Percentiles rank a stretch among this genome's conserved stretches.
These are phyloP conservation scores for Salix purpurea DNA, from an alignment of 345 rosid species.

Conservation along the genomic window DNA sequence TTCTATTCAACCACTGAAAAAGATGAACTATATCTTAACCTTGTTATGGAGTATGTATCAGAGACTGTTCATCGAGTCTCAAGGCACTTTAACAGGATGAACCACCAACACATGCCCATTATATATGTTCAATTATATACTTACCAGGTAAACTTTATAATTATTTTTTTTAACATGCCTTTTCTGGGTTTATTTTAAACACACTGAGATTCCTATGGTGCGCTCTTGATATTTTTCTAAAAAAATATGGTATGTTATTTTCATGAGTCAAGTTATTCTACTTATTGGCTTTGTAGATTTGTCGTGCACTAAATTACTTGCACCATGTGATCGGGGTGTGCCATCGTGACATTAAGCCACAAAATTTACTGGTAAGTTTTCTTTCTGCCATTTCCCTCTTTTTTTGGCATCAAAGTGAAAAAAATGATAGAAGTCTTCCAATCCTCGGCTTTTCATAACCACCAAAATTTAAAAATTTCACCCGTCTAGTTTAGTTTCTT, in stretches of 20 bases:
- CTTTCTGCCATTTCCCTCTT: neutral
- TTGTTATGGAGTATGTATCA: slow-evolving; percentile 82
- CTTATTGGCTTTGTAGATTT: slow-evolving; percentile 51
- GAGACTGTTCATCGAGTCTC: slow-evolving; percentile 87
- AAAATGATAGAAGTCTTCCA: neutral
- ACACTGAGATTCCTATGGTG: slow-evolving; percentile 2
- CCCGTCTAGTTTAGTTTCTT: neutral
- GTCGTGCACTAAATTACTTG: slow-evolving; percentile 88
- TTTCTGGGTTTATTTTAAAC: neutral
- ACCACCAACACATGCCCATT: slow-evolving; percentile 50
- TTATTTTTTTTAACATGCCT: neutral
- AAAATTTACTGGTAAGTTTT: slow-evolving; percentile 78
- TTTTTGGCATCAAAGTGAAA: neutral
- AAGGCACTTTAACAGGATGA: slow-evolving; percentile 68
- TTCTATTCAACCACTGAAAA: slow-evolving; percentile 89
- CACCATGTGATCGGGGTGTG: slow-evolving; percentile 87
- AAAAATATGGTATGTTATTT: neutral
- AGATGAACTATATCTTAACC: slow-evolving; percentile 90
- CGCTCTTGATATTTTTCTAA: neutral
- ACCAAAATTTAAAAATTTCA: neutral
- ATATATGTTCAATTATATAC: slow-evolving; percentile 69
- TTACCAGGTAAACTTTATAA: slow-evolving; percentile 53
- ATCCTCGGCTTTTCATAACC: neutral
- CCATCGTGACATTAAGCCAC: slow-evolving; percentile 99
- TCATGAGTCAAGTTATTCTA: neutral